phyloP scores from a whole-genome alignment of 257 asterid genomes.

The Asclepias syriaca region DNA sequence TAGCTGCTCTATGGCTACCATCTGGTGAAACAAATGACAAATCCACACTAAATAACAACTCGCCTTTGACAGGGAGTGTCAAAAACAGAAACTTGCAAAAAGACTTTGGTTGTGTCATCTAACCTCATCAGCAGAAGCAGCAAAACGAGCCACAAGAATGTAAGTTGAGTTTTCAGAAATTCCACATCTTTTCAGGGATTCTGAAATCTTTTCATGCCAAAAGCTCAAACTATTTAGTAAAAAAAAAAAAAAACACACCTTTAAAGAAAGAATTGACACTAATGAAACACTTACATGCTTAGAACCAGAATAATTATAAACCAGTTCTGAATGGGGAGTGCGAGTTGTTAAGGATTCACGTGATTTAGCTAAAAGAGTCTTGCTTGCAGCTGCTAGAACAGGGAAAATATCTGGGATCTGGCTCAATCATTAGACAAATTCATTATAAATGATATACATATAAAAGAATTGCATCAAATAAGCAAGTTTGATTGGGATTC shows the following conservation, averaged over 20 bases:
- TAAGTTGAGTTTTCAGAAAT: constrained; percentile 76
- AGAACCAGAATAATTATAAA: constrained; percentile 87
- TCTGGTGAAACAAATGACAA: constrained; percentile 25
- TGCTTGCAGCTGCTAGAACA: constrained; percentile 79
- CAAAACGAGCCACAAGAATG: constrained; percentile 78
- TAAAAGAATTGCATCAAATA: constrained; percentile 2
- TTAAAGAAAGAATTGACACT: background rate
- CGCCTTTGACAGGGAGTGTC: background rate
- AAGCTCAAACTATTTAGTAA: background rate
- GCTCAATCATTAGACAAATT: constrained; percentile 6
- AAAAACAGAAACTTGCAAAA: background rate
- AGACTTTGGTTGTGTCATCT: constrained; percentile 11
- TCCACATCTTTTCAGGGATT: constrained; percentile 86
- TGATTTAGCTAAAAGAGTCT: constrained; percentile 66
- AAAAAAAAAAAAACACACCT: background rate
- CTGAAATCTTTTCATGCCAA: constrained; percentile 53
- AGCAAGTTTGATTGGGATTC: constrained; percentile 18
- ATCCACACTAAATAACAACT: constrained; percentile 5
- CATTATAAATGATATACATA: no score
- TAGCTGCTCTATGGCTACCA: constrained; percentile 45
- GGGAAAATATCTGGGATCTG: constrained; percentile 92
- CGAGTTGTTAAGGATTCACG: constrained; percentile 69
- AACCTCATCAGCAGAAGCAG: constrained; percentile 75
- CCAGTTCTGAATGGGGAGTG: constrained; percentile 90
- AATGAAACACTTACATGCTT: constrained; percentile 55